Percentiles rank a stretch among this genome's conserved stretches.
Evolutionary conservation across 371 early-diverging fungal species (phyloP).

Genomic region (Lichtheimia ornata): DNA sequence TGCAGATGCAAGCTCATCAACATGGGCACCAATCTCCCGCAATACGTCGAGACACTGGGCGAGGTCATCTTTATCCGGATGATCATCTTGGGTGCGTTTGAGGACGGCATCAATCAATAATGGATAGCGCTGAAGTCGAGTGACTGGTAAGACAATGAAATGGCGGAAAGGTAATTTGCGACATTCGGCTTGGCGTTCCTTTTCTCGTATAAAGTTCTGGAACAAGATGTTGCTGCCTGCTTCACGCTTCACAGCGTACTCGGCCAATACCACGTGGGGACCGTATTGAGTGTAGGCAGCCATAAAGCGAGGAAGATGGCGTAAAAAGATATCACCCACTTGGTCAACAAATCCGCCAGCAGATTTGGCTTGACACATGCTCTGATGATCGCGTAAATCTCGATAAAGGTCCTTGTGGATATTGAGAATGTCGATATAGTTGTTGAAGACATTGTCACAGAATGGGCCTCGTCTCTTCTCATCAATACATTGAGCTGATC

Average conservation of each 20-base stretch:
- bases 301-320: constrained; percentile 65
- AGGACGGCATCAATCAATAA: constrained; percentile 82
- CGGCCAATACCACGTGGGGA: constrained; percentile 81
- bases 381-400: constrained; percentile 75
- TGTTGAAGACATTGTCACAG: constrained; percentile 79
- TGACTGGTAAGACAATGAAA: constrained; percentile 68
- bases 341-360: constrained; percentile 65
- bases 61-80: constrained; percentile 68
- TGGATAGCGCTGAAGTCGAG: constrained; percentile 87
- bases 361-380: constrained; percentile 49
- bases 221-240: constrained; percentile 67
- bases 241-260: constrained; percentile 80
- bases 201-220: constrained; percentile 71
- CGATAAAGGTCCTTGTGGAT: constrained; percentile 73
- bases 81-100: constrained; percentile 75
- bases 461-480: constrained; percentile 64
- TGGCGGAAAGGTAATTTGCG: constrained; percentile 67
- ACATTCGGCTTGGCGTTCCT: constrained; percentile 63
- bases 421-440: constrained; percentile 71
- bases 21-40: constrained; percentile 59
- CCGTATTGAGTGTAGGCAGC: constrained; percentile 84
- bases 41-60: constrained; percentile 69
- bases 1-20: constrained; percentile 34
- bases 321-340: constrained; percentile 85
- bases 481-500: constrained; percentile 55